Evolutionary conservation across 1,284 basidiomycete genomes (phyloP).

Genomic region (Apiotrichum laibachii): DNA sequence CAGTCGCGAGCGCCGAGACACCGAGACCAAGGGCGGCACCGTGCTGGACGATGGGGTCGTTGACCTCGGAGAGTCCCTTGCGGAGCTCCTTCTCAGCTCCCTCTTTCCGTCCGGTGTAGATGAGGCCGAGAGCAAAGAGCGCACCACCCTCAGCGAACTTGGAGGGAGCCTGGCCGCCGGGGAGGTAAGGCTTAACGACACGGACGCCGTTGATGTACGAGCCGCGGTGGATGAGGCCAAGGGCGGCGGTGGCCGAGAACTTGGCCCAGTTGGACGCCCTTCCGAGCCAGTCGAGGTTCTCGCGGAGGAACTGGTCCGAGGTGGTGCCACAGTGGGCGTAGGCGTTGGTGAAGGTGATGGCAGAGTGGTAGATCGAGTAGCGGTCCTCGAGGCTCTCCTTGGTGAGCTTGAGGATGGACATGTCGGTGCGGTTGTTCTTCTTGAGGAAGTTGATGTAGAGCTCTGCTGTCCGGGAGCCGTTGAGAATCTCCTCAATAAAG

Average conservation of each 20-base stretch:
- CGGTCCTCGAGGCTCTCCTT: slow-evolving; percentile 88
- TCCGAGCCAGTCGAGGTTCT: slow-evolving; percentile 92
- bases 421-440: slow-evolving; percentile 86
- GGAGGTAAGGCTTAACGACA: slow-evolving; percentile 90
- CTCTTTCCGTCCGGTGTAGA: slow-evolving; percentile 66
- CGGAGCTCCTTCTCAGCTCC: slow-evolving; percentile 73
- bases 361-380: slow-evolving; percentile 93
- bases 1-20: slow-evolving; percentile 86
- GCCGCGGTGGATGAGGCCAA: slow-evolving; percentile 95
- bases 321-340: slow-evolving; percentile 95
- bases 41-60: slow-evolving; percentile 82
- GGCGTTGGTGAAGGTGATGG: slow-evolving; percentile 89
- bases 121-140: slow-evolving; percentile 87
- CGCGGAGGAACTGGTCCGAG: slow-evolving; percentile 84
- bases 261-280: slow-evolving; percentile 95
- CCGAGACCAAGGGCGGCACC: slow-evolving; percentile 91
- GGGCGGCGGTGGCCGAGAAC: slow-evolving; percentile 89
- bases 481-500: slow-evolving; percentile 60
- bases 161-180: slow-evolving; percentile 62
- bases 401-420: slow-evolving; percentile 84
- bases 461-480: slow-evolving; percentile 83
- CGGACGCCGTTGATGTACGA: slow-evolving; percentile 88
- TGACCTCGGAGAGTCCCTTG: slow-evolving; percentile 58
- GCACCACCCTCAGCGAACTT: slow-evolving; percentile 88
- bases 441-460: slow-evolving; percentile 90